These are phyloP conservation scores for Diaporthe velutina DNA, from an alignment of 2,329 filamentous ascomycete genomes.

Conservation along the genomic window DNA sequence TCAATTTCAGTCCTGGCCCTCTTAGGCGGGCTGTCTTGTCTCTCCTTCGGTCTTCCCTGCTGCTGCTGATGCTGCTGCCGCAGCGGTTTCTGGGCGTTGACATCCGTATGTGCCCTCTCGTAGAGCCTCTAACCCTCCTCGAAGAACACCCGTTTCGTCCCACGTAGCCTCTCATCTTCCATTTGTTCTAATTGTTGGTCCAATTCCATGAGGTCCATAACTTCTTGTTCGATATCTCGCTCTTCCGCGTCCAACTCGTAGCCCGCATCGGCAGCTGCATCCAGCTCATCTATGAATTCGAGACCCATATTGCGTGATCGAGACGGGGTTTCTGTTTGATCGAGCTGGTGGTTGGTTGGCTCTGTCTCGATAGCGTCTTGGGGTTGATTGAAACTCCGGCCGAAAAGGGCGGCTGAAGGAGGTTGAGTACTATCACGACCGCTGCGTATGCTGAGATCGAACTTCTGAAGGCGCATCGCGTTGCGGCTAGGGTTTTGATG, in stretches of 20 bases:
- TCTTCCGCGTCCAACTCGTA: slow-evolving; percentile 60
- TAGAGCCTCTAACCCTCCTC: slow-evolving; percentile 53
- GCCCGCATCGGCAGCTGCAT: slow-evolving; percentile 64
- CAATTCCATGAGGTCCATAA: slow-evolving; percentile 76
- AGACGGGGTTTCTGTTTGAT: slow-evolving; percentile 7
- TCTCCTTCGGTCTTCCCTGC: background rate
- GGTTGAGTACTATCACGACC: slow-evolving; percentile 51
- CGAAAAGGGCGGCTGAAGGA: slow-evolving; percentile 29
- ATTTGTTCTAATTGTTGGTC: slow-evolving; percentile 70
- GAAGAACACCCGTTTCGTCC: slow-evolving; percentile 66
- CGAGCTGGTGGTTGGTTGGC: slow-evolving; percentile 21
- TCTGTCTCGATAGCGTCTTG: slow-evolving; percentile 29
- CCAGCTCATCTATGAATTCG: slow-evolving; percentile 64
- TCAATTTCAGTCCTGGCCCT: background rate
- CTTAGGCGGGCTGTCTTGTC: background rate
- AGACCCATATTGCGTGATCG: slow-evolving; percentile 51
- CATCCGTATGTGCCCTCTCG: slow-evolving; percentile 40
- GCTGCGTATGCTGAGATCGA: slow-evolving; percentile 63
- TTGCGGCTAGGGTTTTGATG: slow-evolving; percentile 60
- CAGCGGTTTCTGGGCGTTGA: background rate
- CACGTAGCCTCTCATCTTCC: slow-evolving; percentile 62
- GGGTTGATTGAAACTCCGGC: slow-evolving; percentile 32
- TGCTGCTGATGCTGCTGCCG: slow-evolving; percentile 9
- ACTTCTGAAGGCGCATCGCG: slow-evolving; percentile 55
- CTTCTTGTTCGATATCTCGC: slow-evolving; percentile 69